Percentiles rank a stretch among this genome's conserved stretches.
Evolutionary conservation across 495 filamentous ascomycete species (phyloP).

Genomic region (Recurvomyces mirabilis): DNA sequence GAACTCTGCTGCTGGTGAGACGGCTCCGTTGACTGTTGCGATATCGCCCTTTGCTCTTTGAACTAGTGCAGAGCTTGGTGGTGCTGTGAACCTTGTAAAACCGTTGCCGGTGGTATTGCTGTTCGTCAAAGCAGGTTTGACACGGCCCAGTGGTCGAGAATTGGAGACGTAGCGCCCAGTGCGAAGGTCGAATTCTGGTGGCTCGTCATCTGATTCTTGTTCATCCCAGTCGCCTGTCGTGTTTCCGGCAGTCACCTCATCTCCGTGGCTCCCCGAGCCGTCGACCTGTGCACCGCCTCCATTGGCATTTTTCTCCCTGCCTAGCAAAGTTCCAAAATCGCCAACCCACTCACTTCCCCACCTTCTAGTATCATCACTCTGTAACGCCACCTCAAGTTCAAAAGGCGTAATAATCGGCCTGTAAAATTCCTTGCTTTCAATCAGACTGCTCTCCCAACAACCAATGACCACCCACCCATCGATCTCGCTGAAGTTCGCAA

Average conservation of each 20-base stretch:
- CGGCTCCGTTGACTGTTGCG: conserved; percentile 61
- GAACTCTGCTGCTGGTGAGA: conserved; percentile 87
- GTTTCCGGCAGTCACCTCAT: conserved; percentile 17
- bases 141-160: conserved; percentile 60
- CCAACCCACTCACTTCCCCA: conserved; percentile 37
- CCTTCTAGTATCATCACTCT: conserved; percentile 52
- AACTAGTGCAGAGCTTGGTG: conserved; percentile 35
- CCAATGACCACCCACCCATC: conserved; percentile 96
- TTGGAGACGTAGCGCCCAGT: conserved; percentile 78
- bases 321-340: conserved; percentile 33
- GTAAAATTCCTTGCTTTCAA: conserved; percentile 73
- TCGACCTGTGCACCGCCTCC: not conserved
- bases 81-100: not conserved
- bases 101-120: conserved; percentile 13
- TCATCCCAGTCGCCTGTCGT: conserved; percentile 27
- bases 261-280: conserved; percentile 8
- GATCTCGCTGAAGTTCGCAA: conserved; percentile 92
- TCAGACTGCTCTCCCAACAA: conserved; percentile 90
- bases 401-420: conserved; percentile 84
- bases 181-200: conserved; percentile 85
- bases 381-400: conserved; percentile 66
- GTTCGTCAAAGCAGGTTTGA: not conserved
- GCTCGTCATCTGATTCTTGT: conserved; percentile 50
- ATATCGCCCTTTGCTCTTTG: conserved; percentile 58
- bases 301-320: conserved; percentile 11